Evolutionary conservation across 208 protist species (phyloP), one percentile per base, ranked within the genome.

Genomic region (Leishmania amazonensis): DNA sequence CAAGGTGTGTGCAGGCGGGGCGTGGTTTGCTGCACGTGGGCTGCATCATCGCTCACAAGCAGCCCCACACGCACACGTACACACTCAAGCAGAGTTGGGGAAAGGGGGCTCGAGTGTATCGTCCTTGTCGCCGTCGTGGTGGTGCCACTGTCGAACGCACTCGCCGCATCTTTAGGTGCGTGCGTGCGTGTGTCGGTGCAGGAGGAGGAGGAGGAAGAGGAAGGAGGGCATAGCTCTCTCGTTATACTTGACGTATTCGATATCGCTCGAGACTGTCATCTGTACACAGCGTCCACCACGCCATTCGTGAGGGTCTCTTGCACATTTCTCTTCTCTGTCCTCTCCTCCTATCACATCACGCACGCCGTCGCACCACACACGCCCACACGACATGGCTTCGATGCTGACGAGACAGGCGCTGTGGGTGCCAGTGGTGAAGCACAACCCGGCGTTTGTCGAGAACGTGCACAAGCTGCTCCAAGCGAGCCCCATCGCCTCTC

Each of bases 341-440:
- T 57, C 58, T 68, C 72, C 42, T 83, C 7, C 53, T 62, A 4
- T 70, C 57, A 31, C 75, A 2, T 42, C 62, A 68, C 62, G 62
- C 13, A 68, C 62, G 62, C n/a, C 62, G 62, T 21, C 62, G 40
- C 62, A 40, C 31, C 62, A 40, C 62, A 21, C 62, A 40, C 62
- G 2, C 62, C 4, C 31, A 21, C 62, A 35, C 31, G 31, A 21
- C 31, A 68, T 40, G 31, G 62, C 31, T 54, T 67, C 28, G 4
- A 95, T 96, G 91, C 78, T 96, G 38, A 68, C 80, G 64, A 80
- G 90, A 11, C 90, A 93, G 42, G 51, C 88, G 11, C 72, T 89
- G 28, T 96, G 93, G 91, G 81, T 95, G 77, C 91, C 93, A 2
- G 81, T 89, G 42, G 15, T 87, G 75, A 54, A 81, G 76, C 87